A percentile compares a stretch with the other conserved stretches of the same genome.
These are phyloP conservation scores for Phytophthora kernoviae DNA, from an alignment of 352 stramenopile species.

Conservation along the genomic window DNA sequence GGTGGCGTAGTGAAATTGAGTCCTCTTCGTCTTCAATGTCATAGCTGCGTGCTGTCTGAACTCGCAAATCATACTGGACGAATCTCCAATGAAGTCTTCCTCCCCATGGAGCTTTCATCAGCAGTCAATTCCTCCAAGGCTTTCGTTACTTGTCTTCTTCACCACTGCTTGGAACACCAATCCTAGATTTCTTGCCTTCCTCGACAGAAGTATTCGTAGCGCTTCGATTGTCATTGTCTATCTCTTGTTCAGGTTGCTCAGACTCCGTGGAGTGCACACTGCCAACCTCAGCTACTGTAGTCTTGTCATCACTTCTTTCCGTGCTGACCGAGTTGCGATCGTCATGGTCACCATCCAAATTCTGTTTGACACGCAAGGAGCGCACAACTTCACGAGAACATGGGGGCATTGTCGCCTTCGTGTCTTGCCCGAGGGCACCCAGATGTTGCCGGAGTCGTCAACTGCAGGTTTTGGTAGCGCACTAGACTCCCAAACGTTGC, in stretches of 20 bases:
- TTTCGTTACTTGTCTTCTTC: slow-evolving; percentile 14
- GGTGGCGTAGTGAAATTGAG: slow-evolving; percentile 10
- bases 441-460: slow-evolving; percentile 18
- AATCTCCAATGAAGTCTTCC: slow-evolving; percentile 28
- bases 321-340: no score
- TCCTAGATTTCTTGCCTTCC: slow-evolving; percentile 2
- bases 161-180: slow-evolving; percentile 3
- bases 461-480: slow-evolving; percentile 1
- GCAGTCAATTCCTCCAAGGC: slow-evolving; percentile 15
- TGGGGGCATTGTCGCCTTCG: slow-evolving; percentile 10
- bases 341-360: no score
- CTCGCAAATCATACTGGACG: slow-evolving; percentile 28
- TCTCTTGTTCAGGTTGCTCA: slow-evolving; percentile 52
- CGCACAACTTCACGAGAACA: slow-evolving; percentile 28
- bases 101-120: slow-evolving; percentile 27
- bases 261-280: slow-evolving; percentile 20
- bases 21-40: slow-evolving; percentile 31
- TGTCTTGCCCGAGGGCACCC: slow-evolving; percentile 4
- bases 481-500: slow-evolving; percentile 6
- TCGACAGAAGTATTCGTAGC: slow-evolving; percentile 7
- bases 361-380: slow-evolving; percentile 15
- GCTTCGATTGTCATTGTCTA: slow-evolving; percentile 28
- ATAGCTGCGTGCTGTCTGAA: slow-evolving; percentile 41
- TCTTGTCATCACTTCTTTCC: slow-evolving; percentile 12
- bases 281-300: slow-evolving; percentile 16